phyloP scores from a whole-genome alignment of 768 basidiomycete genomes.

The Boletus bicolor region DNA sequence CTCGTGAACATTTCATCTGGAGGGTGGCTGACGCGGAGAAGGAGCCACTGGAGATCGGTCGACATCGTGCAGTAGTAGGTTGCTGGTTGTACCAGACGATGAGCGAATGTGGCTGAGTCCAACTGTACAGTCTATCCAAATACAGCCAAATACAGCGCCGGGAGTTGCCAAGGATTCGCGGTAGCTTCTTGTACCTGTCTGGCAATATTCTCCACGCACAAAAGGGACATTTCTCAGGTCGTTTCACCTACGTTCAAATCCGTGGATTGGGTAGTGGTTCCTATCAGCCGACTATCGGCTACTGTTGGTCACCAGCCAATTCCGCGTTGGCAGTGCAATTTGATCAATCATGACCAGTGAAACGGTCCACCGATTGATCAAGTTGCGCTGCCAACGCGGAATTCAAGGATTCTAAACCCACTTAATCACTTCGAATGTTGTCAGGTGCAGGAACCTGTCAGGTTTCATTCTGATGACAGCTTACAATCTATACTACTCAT shows the following conservation, averaged over 20 bases:
- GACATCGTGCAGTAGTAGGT: constrained; percentile 57
- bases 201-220: too few species aligned
- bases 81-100: constrained; percentile 14
- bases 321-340: too few species aligned
- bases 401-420: too few species aligned
- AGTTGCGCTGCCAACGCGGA: too few species aligned
- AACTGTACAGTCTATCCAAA: constrained; percentile 34
- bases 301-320: too few species aligned
- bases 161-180: not conserved
- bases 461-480: not conserved
- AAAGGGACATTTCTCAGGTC: too few species aligned
- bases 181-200: too few species aligned
- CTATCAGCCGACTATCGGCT: too few species aligned
- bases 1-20: not conserved
- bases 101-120: constrained; percentile 30
- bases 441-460: not conserved
- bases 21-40: constrained; percentile 63
- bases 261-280: too few species aligned
- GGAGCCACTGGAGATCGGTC: constrained; percentile 90
- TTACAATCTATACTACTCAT: not conserved
- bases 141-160: constrained; percentile 17
- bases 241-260: too few species aligned
- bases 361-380: too few species aligned
- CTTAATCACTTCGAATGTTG: not conserved
- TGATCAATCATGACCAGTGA: too few species aligned